Evolutionary conservation across 2,329 filamentous ascomycete species (phyloP), one percentile per base, ranked within the genome.

Genomic region (Domatiomyces globalis): DNA sequence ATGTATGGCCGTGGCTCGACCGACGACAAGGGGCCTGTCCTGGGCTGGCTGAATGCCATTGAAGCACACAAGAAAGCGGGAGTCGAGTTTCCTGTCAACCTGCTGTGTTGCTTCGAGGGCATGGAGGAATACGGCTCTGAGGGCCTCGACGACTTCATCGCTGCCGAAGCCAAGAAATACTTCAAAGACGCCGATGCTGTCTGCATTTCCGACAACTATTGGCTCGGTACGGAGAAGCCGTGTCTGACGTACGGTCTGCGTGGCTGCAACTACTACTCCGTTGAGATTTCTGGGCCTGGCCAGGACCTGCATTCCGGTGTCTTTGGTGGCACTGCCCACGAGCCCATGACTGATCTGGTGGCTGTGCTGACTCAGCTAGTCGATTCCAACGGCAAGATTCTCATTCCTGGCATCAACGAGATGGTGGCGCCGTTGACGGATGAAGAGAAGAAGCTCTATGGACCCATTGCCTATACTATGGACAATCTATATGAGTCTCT

Each of bases 81-180:
- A 52, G 75, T 96, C 45, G 90, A 95, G 49, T 87, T 98, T 67
- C 92, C 92, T 7, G 92, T 98, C 65, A 98, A 98, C 73, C 77
- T 98, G 59, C 80, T 98, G 58, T 96, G 95, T 87, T 98, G 92
- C 76, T 96, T 98, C 62, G 92, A 98, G 76, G 92, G 92, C 47
- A 98, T 98, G 92, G 92, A 98, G 73, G 92, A 98, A 73, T 95
- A 94, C 67, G 92, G 92, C 48, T 95, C 89, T 0, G 90, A 96
- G 67, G 92, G 92, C 39, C 77, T 98, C 51, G 92, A 98, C 64
- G 90, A 95, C 61, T 85, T 96, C 60, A 95, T 98, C 70, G 77
- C 85, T 60, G 83, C 79, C 46, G 92, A 98, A 72, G 88, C 85
- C 59, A 87, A 94, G 73, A 85, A 86, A 63, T 96, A 83, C 76